phyloP scores from a whole-genome alignment of 2,329 filamentous ascomycete species.

The Aspergillus alliaceus region DNA sequence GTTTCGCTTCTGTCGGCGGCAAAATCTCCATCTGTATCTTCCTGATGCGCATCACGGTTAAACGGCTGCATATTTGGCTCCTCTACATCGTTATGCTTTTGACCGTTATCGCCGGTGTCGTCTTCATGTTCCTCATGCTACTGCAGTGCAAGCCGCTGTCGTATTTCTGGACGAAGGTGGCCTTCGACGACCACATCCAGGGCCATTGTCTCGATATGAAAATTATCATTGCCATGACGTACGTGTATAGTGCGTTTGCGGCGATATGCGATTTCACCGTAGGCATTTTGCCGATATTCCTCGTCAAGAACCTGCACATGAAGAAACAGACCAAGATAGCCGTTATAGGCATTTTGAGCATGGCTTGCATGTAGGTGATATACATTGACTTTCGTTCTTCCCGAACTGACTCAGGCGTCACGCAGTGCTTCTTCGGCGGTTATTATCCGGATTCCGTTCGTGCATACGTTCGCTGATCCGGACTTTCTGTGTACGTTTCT shows the following conservation, averaged over 20 bases:
- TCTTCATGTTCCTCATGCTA: conserved; percentile 54
- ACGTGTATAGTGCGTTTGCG: conserved; percentile 34
- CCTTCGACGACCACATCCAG: conserved; percentile 27
- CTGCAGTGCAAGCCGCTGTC: conserved; percentile 54
- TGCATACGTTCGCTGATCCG: conserved; percentile 35
- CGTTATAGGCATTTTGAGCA: conserved; percentile 53
- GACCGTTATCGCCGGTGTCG: conserved; percentile 46
- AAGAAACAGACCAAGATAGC: conserved; percentile 52
- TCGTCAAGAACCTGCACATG: conserved; percentile 59
- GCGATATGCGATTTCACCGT: conserved; percentile 53
- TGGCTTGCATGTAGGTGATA: conserved; percentile 52
- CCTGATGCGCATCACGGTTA: conserved; percentile 52
- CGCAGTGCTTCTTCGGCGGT: conserved; percentile 45
- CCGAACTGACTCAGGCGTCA: not conserved
- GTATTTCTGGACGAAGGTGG: conserved; percentile 49
- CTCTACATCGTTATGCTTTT: conserved; percentile 48
- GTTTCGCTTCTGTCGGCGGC: conserved; percentile 46
- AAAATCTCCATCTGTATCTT: conserved; percentile 56
- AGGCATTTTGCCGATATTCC: conserved; percentile 53
- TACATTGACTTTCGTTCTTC: no score
- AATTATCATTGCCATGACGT: conserved; percentile 35
- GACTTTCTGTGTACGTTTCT: conserved; percentile 34
- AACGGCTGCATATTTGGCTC: conserved; percentile 46
- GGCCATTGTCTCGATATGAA: conserved; percentile 44
- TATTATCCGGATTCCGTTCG: conserved; percentile 47